Conservation (phyloP, 768 basidiomycete genomes). For the Suillus brevipes region DNA sequence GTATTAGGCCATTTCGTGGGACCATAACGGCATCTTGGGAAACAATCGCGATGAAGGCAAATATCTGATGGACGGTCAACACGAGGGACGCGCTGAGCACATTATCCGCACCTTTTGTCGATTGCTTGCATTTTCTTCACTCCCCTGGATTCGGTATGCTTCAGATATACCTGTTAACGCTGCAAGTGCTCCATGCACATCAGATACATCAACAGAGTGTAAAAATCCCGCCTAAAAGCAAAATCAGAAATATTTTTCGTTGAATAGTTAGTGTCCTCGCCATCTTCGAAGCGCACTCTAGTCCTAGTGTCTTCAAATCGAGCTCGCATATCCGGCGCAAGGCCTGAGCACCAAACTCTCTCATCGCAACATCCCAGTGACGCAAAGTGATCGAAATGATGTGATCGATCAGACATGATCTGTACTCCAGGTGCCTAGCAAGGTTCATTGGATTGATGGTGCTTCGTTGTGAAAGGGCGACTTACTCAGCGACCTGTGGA, state of each 20-base stretch:
- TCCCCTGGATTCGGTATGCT: conserved; percentile 44
- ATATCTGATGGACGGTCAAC: conserved; percentile 50
- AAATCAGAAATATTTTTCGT: conserved; percentile 11
- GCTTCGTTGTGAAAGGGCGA: conserved; percentile 21
- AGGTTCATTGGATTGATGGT: conserved; percentile 9
- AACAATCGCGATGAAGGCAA: conserved; percentile 54
- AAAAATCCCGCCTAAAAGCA: conserved; percentile 51
- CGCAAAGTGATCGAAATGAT: conserved; percentile 70
- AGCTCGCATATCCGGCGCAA: conserved; percentile 65
- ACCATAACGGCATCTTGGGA: conserved; percentile 61
- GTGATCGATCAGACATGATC: conserved; percentile 66
- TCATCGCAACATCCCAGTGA: conserved; percentile 88
- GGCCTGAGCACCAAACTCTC: conserved; percentile 75
- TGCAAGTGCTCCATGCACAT: conserved; percentile 82
- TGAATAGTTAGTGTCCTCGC: conserved; percentile 42
- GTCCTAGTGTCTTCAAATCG: conserved; percentile 56
- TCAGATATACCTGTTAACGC: conserved; percentile 71
- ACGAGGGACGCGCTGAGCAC: neutral
- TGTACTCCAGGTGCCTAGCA: conserved; percentile 76
- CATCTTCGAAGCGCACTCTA: conserved; percentile 46
- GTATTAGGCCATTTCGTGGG: conserved; percentile 69
- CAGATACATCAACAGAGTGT: conserved; percentile 61
- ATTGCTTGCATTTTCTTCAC: conserved; percentile 35
- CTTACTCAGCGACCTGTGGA: conserved; percentile 84
- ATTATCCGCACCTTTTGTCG: conserved; percentile 44